Evolutionary conservation across 139 green algal species (phyloP).

Genomic region (Auxenochlorella protothecoides): DNA sequence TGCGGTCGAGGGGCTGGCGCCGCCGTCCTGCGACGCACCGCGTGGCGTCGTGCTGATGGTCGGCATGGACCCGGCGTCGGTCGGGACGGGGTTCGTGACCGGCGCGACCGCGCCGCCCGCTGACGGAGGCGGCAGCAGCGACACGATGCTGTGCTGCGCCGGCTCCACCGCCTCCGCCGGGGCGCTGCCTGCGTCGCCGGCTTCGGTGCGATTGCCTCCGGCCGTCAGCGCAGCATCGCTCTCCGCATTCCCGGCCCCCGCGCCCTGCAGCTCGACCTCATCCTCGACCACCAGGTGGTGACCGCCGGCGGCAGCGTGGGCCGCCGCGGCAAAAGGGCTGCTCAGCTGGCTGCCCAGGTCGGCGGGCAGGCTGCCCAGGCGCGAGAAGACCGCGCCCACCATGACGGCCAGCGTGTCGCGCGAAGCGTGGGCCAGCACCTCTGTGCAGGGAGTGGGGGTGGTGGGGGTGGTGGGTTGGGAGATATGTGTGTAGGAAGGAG

Average conservation of each 20-base stretch:
- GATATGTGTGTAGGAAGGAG: too few relatives aligned
- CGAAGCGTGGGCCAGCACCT: conserved; percentile 55
- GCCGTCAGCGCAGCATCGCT: not conserved
- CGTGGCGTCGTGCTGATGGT: too few relatives aligned
- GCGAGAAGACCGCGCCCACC: conserved; percentile 42
- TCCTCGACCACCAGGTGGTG: not conserved
- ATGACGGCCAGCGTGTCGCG: conserved; percentile 48
- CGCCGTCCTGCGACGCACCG: not conserved
- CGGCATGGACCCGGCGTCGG: too few relatives aligned
- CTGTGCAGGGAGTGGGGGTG: conserved; percentile 3
- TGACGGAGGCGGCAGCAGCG: not conserved
- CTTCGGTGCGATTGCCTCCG: not conserved
- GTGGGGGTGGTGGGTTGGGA: too few relatives aligned
- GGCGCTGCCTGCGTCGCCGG: not conserved
- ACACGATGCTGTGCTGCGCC: conserved; percentile 5
- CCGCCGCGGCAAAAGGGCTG: conserved; percentile 1
- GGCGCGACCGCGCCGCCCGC: too few relatives aligned
- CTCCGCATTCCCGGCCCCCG: not conserved
- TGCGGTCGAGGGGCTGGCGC: not conserved
- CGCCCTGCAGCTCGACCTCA: not conserved
- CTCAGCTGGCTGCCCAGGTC: not conserved
- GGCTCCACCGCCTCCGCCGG: not conserved
- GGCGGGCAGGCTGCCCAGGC: conserved; percentile 26
- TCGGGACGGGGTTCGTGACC: too few relatives aligned
- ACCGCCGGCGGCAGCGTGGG: not conserved